phyloP scores from a whole-genome alignment of 2,329 filamentous ascomycete genomes.

The Pyrenochaeta sp. region DNA sequence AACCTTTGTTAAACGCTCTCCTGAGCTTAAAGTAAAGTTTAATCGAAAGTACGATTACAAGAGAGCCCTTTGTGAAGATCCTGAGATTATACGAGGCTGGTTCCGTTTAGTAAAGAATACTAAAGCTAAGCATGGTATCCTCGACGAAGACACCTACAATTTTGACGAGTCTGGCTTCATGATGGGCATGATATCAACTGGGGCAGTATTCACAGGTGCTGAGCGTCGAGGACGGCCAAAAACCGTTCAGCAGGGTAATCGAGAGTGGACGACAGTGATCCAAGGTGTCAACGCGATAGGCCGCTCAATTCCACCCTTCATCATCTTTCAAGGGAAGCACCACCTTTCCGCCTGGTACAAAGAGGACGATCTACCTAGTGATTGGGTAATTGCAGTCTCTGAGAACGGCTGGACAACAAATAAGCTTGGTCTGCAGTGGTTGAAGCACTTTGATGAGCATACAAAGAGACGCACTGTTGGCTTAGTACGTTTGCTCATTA shows the following conservation, averaged over 20 bases:
- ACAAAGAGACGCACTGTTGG: neutral
- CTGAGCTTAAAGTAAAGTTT: neutral
- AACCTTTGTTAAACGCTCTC: neutral
- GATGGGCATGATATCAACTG: neutral
- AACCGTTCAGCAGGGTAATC: no score
- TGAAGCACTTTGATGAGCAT: no score
- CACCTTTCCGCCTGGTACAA: neutral
- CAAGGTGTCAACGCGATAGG: neutral
- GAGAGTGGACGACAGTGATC: no score
- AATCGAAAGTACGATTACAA: neutral
- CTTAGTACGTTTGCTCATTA: neutral
- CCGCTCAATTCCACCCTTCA: neutral
- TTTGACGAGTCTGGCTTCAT: conserved; percentile 1
- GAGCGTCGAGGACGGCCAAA: no score
- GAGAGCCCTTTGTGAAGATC: neutral
- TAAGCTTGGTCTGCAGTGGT: no score
- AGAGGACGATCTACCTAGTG: neutral
- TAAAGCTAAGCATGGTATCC: conserved; percentile 5
- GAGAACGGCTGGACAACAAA: no score
- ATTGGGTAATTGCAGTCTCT: neutral
- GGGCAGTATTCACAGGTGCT: neutral
- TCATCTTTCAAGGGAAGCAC: neutral
- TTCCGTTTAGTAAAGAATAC: conserved; percentile 3
- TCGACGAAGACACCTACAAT: conserved; percentile 2
- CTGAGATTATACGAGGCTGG: conserved; percentile 3